These are phyloP conservation scores for Colletotrichum neosansevieriae DNA, from an alignment of 2,329 filamentous ascomycete genomes.

Conservation along the genomic window DNA sequence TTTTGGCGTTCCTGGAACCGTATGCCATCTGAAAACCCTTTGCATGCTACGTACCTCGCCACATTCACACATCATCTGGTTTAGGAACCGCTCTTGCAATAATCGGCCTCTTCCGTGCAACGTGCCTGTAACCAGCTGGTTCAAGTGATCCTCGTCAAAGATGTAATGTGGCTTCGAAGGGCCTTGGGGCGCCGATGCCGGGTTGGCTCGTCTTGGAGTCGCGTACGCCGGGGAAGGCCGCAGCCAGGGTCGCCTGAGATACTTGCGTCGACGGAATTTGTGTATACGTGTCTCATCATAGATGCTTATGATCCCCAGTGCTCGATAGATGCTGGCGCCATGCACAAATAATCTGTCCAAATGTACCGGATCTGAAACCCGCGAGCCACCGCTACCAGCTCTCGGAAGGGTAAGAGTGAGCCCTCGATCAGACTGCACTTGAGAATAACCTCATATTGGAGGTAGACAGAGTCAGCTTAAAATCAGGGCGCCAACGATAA, in stretches of 20 bases:
- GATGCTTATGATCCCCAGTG: slow-evolving; percentile 42
- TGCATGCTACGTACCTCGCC: slow-evolving; percentile 42
- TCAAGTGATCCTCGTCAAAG: not conserved
- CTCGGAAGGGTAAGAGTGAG: slow-evolving; percentile 39
- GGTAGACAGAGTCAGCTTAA: too few species aligned
- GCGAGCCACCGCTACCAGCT: slow-evolving; percentile 35
- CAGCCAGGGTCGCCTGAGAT: slow-evolving; percentile 13
- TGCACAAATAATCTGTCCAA: slow-evolving; percentile 42
- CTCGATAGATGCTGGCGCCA: slow-evolving; percentile 38
- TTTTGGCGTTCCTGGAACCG: not conserved
- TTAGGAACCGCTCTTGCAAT: slow-evolving; percentile 43
- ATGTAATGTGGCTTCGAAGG: not conserved
- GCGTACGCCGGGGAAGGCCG: slow-evolving; percentile 29
- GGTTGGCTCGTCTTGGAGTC: not conserved
- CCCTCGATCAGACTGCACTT: not conserved
- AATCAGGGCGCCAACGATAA: too few species aligned
- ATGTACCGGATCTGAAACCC: slow-evolving; percentile 41
- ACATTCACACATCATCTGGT: slow-evolving; percentile 42
- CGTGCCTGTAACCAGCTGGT: not conserved
- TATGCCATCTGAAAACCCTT: slow-evolving; percentile 13
- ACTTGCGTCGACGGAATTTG: slow-evolving; percentile 36
- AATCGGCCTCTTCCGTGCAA: slow-evolving; percentile 41
- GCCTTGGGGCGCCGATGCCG: not conserved
- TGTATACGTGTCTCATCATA: slow-evolving; percentile 39
- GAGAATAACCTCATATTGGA: not conserved